phyloP scores from a whole-genome alignment of 176 grass and related monocot species.

The Oropetium thomaeum region DNA sequence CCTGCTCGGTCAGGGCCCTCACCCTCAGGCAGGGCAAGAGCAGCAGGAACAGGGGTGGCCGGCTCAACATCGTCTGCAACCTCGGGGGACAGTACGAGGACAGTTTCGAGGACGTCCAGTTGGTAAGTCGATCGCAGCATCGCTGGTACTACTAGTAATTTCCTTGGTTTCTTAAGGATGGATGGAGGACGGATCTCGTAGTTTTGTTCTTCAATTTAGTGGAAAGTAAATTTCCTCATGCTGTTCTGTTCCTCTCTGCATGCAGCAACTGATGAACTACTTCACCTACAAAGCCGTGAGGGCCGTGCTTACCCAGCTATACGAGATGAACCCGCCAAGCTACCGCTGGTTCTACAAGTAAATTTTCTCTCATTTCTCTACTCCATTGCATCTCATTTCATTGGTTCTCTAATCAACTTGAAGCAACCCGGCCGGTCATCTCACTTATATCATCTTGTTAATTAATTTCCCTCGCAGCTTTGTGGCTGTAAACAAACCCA shows the following conservation, averaged over 20 bases:
- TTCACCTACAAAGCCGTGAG: constrained; percentile 92
- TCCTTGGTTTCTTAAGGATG: background rate
- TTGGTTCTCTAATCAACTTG: background rate
- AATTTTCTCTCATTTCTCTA: background rate
- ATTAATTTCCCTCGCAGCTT: constrained; percentile 41
- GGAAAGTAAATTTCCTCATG: background rate
- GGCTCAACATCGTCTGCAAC: constrained; percentile 45
- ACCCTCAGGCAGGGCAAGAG: constrained; percentile 5
- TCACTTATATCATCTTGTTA: background rate
- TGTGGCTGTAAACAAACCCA: constrained; percentile 70
- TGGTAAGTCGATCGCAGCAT: constrained; percentile 33
- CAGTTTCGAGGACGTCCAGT: constrained; percentile 55
- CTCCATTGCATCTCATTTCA: too few relatives aligned
- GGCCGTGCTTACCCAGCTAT: constrained; percentile 87
- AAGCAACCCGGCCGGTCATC: background rate
- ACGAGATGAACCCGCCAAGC: constrained; percentile 96
- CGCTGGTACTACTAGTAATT: too few relatives aligned
- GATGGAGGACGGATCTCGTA: background rate
- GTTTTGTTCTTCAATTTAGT: too few relatives aligned
- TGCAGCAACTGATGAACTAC: constrained; percentile 84
- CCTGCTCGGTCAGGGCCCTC: constrained; percentile 24
- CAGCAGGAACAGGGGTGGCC: constrained; percentile 4
- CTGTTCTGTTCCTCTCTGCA: background rate
- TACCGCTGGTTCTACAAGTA: constrained; percentile 95
- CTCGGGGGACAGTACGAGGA: constrained; percentile 69